Conservation (phyloP, 2,329 filamentous ascomycete species). For the Waltergamsia citrina region DNA sequence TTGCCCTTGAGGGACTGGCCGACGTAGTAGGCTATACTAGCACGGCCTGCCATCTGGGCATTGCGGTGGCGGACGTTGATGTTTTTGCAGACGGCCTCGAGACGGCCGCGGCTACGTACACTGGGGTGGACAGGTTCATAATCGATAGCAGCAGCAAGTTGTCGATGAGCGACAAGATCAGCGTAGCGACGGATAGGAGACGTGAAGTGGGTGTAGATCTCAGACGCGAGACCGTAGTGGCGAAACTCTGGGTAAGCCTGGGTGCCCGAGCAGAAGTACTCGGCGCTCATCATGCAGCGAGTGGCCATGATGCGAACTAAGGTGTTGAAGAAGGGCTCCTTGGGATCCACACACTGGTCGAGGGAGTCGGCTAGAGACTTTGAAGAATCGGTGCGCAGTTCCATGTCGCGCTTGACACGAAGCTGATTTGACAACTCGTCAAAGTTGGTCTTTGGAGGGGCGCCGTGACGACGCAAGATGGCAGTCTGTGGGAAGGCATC, state of each 20-base stretch:
- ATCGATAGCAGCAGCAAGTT: constrained; percentile 89
- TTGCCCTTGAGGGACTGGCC: constrained; percentile 84
- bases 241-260: constrained; percentile 91
- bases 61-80: constrained; percentile 97
- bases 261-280: constrained; percentile 94
- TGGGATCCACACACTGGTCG: constrained; percentile 69
- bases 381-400: constrained; percentile 76
- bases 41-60: constrained; percentile 87
- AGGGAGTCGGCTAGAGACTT: constrained; percentile 90
- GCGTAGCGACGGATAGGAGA: constrained; percentile 95
- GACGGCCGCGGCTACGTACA: constrained; percentile 70
- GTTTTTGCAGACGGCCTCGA: constrained; percentile 94
- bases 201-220: constrained; percentile 98
- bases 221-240: constrained; percentile 90
- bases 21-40: constrained; percentile 95
- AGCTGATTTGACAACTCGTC: constrained; percentile 89
- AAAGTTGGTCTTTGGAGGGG: constrained; percentile 92
- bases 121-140: constrained; percentile 81
- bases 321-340: constrained; percentile 96
- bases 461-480: constrained; percentile 81
- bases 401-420: constrained; percentile 72
- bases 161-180: constrained; percentile 88
- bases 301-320: constrained; percentile 95
- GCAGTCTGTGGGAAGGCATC: constrained; percentile 91
- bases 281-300: constrained; percentile 97